Evolutionary conservation across 108 stramenopile genomes (phyloP).

Genomic region (Schizochytrium sp.): DNA sequence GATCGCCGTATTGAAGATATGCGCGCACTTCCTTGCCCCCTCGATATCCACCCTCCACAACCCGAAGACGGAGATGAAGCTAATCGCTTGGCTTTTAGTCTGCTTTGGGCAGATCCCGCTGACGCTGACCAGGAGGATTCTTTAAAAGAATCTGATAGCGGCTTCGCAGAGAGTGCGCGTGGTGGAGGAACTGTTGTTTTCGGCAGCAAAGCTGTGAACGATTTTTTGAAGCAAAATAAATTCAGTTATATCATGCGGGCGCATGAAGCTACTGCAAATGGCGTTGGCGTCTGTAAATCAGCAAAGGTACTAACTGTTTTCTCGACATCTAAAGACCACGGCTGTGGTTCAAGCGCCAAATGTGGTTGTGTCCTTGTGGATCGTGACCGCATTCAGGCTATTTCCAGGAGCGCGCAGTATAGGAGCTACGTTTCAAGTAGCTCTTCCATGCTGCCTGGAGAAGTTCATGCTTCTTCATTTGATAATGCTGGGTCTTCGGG

Average conservation of each 20-base stretch:
- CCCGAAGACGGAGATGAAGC: conserved; percentile 12
- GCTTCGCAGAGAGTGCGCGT: conserved; percentile 82
- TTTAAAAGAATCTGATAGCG: conserved; percentile 62
- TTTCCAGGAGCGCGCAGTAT: conserved; percentile 57
- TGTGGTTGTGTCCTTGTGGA: conserved; percentile 76
- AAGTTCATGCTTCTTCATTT: no score
- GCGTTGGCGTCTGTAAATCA: conserved; percentile 95
- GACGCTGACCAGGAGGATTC: conserved; percentile 45
- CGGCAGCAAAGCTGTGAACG: conserved; percentile 93
- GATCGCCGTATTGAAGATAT: conserved; percentile 37
- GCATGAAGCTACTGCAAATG: conserved; percentile 98
- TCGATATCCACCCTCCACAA: conserved; percentile 29
- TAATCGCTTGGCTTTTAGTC: conserved; percentile 44
- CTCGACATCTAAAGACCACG: conserved; percentile 72
- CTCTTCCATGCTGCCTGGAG: neutral
- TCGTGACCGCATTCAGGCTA: conserved; percentile 73
- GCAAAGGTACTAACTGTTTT: conserved; percentile 96
- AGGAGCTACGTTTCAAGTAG: neutral
- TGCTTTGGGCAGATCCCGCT: conserved; percentile 57
- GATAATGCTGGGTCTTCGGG: no score
- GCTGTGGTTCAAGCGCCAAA: conserved; percentile 72
- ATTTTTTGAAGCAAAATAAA: conserved; percentile 92
- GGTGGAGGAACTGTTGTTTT: conserved; percentile 99
- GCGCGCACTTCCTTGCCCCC: conserved; percentile 8
- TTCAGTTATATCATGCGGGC: conserved; percentile 97